These are phyloP conservation scores for Trypanosoma platydactyli DNA, from an alignment of 208 protist species.

Conservation along the genomic window DNA sequence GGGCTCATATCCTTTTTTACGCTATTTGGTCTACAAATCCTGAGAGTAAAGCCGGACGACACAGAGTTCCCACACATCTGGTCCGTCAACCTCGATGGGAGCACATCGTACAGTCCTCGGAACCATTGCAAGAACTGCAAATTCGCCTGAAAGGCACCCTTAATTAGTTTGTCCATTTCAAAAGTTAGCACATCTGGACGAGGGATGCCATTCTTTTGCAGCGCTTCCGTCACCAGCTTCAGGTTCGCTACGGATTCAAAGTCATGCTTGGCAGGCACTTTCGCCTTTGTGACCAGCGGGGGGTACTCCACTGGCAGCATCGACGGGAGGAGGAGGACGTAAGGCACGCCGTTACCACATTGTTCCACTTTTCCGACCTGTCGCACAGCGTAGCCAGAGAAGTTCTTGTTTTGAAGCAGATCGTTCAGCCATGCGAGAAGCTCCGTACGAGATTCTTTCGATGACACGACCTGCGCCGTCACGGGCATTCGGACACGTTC, in stretches of 20 bases:
- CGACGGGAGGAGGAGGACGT: constrained; percentile 93
- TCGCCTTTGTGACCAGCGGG: constrained; percentile 88
- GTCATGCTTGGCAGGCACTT: constrained; percentile 85
- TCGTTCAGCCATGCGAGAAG: constrained; percentile 81
- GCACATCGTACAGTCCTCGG: constrained; percentile 64
- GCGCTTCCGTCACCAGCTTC: constrained; percentile 93
- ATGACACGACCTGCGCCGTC: constrained; percentile 41
- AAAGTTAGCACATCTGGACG: constrained; percentile 70
- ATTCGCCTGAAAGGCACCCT: constrained; percentile 96
- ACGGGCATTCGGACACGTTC: background rate
- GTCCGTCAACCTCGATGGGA: constrained; percentile 11
- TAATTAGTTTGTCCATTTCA: constrained; percentile 90
- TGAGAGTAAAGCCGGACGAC: too few relatives aligned
- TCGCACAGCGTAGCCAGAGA: constrained; percentile 34
- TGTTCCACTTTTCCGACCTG: constrained; percentile 77
- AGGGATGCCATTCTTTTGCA: constrained; percentile 86
- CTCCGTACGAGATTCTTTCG: constrained; percentile 58
- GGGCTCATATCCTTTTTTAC: too few relatives aligned
- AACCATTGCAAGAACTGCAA: constrained; percentile 97
- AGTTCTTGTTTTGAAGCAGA: constrained; percentile 33
- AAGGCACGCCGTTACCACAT: constrained; percentile 86
- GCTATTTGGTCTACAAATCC: too few relatives aligned
- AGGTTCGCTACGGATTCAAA: constrained; percentile 96
- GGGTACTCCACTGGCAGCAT: constrained; percentile 82
- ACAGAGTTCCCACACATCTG: background rate